Conservation (phyloP, 805 yeast genomes). For the Lipomyces orientalis region DNA sequence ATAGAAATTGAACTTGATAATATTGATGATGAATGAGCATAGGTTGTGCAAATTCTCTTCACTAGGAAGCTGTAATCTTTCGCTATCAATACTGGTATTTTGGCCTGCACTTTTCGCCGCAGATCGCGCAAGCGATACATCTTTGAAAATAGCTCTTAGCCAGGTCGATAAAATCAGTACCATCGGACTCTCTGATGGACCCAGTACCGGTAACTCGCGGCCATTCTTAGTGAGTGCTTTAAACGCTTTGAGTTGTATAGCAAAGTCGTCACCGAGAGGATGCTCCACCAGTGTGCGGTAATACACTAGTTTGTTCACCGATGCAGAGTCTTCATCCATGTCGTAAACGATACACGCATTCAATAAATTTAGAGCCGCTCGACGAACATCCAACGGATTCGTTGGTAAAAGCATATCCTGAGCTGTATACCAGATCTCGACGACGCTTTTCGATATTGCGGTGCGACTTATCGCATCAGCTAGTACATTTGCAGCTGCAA, state of each 20-base stretch:
- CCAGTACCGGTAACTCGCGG: conserved; percentile 57
- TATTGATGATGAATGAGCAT: conserved; percentile 46
- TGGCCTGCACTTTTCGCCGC: not conserved
- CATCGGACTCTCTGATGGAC: conserved; percentile 53
- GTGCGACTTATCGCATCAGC: conserved; percentile 57
- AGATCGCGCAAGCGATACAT: conserved; percentile 35
- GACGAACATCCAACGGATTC: conserved; percentile 48
- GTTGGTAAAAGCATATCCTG: conserved; percentile 55
- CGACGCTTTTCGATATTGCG: conserved; percentile 58
- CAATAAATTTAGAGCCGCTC: conserved; percentile 60
- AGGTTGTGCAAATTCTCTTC: conserved; percentile 44
- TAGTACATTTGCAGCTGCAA: conserved; percentile 58
- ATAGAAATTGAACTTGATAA: conserved; percentile 56
- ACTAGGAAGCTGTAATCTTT: conserved; percentile 33
- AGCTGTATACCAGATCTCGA: conserved; percentile 78
- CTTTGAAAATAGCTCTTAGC: conserved; percentile 45
- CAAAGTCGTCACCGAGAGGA: conserved; percentile 57
- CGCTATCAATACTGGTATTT: conserved; percentile 13
- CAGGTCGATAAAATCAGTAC: conserved; percentile 49
- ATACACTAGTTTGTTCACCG: conserved; percentile 59
- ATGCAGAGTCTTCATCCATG: conserved; percentile 48
- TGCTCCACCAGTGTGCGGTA: conserved; percentile 64
- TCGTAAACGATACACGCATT: conserved; percentile 61
- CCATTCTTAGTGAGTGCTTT: conserved; percentile 59
- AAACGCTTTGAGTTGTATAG: conserved; percentile 56